phyloP scores from a whole-genome alignment of 371 early-diverging fungal genomes.

The Parasitella parasitica region DNA sequence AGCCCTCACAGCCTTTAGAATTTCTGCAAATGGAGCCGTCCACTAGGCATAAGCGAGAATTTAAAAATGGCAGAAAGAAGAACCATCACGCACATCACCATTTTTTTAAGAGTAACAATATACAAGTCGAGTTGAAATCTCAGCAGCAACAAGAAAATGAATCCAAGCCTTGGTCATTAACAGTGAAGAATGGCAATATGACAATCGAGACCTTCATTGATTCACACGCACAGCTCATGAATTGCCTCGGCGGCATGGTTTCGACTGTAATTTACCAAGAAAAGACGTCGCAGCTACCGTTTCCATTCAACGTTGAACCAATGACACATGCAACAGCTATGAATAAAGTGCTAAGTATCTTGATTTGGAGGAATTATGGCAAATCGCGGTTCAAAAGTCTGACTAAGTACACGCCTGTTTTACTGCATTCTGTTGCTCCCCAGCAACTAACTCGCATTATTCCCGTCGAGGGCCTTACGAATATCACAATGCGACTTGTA shows the following conservation, averaged over 20 bases:
- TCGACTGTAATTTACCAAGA: slow-evolving; percentile 20
- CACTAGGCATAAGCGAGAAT: neutral
- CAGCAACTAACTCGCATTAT: neutral
- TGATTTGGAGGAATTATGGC: slow-evolving; percentile 37
- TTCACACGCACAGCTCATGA: slow-evolving; percentile 28
- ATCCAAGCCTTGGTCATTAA: slow-evolving; percentile 25
- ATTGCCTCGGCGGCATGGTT: slow-evolving; percentile 22
- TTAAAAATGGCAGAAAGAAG: neutral
- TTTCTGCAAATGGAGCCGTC: neutral
- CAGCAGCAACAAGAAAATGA: neutral
- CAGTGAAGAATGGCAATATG: slow-evolving; percentile 30
- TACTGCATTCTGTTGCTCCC: neutral
- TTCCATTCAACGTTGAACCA: neutral
- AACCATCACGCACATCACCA: neutral
- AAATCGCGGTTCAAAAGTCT: slow-evolving; percentile 30
- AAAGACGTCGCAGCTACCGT: slow-evolving; percentile 12
- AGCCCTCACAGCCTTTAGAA: no score
- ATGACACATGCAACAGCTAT: neutral
- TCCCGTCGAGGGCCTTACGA: neutral
- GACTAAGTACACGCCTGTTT: slow-evolving; percentile 6
- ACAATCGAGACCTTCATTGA: slow-evolving; percentile 34
- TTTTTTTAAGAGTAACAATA: neutral
- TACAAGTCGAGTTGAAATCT: neutral
- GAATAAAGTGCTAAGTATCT: slow-evolving; percentile 3
- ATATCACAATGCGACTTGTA: slow-evolving; percentile 21